Percentiles rank a stretch among this genome's conserved stretches.
Conservation (phyloP, 306 rosid genomes). For the Arachis stenosperma region DNA sequence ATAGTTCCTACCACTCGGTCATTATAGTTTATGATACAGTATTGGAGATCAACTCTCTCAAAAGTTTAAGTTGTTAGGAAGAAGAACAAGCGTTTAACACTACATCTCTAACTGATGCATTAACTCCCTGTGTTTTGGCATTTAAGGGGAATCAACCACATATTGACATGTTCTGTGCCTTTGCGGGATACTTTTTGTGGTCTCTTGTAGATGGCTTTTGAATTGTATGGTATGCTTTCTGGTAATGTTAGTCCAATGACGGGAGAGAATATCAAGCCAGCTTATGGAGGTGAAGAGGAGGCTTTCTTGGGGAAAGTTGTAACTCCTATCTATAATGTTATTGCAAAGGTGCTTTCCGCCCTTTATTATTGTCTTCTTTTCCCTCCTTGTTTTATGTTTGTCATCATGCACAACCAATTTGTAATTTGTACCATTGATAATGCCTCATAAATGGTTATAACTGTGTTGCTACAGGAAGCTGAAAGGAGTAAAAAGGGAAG, state of each 20-base stretch:
- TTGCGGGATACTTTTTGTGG: constrained; percentile 32
- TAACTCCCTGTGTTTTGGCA: background rate
- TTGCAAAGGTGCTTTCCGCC: constrained; percentile 69
- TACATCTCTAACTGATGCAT: background rate
- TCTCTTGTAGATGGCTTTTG: constrained; percentile 89
- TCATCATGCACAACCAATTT: background rate
- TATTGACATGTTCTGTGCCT: constrained; percentile 20
- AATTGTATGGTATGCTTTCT: constrained; percentile 97
- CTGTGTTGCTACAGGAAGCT: constrained; percentile 72
- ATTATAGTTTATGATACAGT: background rate
- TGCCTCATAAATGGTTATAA: constrained; percentile 15
- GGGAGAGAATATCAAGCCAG: constrained; percentile 96
- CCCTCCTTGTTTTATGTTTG: constrained; percentile 1
- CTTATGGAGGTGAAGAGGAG: constrained; percentile 97
- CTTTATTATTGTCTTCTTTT: constrained; percentile 25
- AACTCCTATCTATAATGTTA: constrained; percentile 90
- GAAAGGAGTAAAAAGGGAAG: constrained; percentile 73
- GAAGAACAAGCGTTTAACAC: too few species aligned
- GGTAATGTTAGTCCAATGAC: constrained; percentile 99
- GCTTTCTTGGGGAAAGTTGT: constrained; percentile 88
- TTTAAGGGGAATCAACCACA: background rate
- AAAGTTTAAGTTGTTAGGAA: background rate
- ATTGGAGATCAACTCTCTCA: too few species aligned
- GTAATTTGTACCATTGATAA: constrained; percentile 31
- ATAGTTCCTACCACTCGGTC: constrained; percentile 6